Percentiles rank a stretch among this genome's conserved stretches.
Evolutionary conservation across 1,284 basidiomycete genomes (phyloP).

Genomic region (Xanthoconium separans): DNA sequence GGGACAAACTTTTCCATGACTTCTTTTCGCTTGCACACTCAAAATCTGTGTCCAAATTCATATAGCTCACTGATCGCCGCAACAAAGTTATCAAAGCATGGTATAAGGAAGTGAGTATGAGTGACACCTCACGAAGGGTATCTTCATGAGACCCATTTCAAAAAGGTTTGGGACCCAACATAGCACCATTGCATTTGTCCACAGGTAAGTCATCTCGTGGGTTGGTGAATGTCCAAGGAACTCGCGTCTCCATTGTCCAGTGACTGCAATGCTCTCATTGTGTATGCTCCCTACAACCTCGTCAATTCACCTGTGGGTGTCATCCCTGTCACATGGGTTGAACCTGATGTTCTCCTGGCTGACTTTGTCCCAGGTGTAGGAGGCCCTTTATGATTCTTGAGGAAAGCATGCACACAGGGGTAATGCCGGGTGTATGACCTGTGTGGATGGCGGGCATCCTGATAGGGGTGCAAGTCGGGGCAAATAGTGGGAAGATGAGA

Average conservation of each 20-base stretch:
- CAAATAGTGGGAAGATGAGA: no score
- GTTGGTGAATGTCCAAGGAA: neutral
- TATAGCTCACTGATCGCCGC: constrained; percentile 46
- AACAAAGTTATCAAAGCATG: constrained; percentile 54
- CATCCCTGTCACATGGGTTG: no score
- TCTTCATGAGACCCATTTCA: neutral
- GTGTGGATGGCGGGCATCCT: no score
- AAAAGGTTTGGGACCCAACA: constrained; percentile 69
- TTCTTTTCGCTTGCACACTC: constrained; percentile 44
- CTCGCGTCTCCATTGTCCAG: constrained; percentile 28
- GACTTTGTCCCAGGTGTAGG: no score
- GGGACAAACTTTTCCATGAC: constrained; percentile 55
- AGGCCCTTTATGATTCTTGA: no score
- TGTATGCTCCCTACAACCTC: no score
- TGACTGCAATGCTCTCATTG: constrained; percentile 48
- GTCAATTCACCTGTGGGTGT: no score
- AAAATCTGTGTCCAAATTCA: constrained; percentile 60
- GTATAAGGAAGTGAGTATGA: constrained; percentile 50
- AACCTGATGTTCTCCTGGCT: no score
- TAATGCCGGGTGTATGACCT: no score
- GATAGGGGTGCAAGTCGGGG: no score
- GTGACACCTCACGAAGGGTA: neutral
- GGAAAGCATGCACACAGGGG: no score
- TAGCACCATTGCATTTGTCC: constrained; percentile 69
- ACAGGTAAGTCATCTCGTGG: constrained; percentile 63